Conservation (phyloP, 179 eudicot species). For the Vitellaria paradoxa region DNA sequence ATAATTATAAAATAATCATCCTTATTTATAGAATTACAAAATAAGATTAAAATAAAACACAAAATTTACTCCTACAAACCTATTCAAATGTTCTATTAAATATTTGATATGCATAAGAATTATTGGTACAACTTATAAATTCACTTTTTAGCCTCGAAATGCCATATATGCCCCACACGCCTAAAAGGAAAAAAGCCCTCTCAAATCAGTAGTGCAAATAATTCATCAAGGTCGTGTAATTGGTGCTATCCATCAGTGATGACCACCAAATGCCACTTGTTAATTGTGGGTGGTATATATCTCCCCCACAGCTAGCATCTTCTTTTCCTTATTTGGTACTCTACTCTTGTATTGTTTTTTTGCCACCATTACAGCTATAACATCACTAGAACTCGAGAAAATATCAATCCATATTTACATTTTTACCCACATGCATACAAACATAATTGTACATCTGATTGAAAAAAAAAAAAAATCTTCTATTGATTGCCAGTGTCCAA, state of each 20-base stretch:
- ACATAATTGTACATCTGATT: no score
- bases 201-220: background rate
- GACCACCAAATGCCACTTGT: background rate
- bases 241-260: constrained; percentile 13
- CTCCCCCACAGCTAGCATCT: background rate
- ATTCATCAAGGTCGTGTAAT: background rate
- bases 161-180: background rate
- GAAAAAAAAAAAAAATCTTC: no score
- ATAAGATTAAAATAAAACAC: no score
- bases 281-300: background rate
- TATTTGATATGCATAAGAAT: no score
- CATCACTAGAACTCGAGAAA: background rate
- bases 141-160: background rate
- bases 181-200: background rate
- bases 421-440: no score
- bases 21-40: no score
- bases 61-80: no score
- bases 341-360: background rate
- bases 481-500: no score
- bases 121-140: background rate
- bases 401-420: background rate
- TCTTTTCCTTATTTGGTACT: background rate
- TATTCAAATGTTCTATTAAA: no score
- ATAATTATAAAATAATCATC: no score
- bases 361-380: background rate